Evolutionary conservation across 2,329 filamentous ascomycete genomes (phyloP).

Genomic region (Ceratocystis albifundus): DNA sequence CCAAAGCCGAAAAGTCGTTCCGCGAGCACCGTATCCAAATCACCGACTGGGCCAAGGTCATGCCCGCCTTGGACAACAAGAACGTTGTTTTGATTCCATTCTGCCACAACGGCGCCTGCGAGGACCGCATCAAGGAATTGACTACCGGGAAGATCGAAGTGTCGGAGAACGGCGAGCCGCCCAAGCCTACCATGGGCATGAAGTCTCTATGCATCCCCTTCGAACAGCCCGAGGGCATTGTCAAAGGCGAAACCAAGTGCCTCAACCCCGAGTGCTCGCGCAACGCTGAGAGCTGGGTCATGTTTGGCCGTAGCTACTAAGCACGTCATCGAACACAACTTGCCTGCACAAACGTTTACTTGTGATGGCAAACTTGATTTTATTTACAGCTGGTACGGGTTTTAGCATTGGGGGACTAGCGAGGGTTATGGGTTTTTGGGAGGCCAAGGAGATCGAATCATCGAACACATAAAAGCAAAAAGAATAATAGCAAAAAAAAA

Average conservation of each 20-base stretch:
- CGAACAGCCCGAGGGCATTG: conserved; percentile 71
- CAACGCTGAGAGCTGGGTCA: conserved; percentile 73
- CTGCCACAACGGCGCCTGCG: conserved; percentile 70
- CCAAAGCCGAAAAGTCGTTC: conserved; percentile 66
- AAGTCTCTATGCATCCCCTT: conserved; percentile 63
- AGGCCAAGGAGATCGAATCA: background rate
- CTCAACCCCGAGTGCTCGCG: conserved; percentile 74
- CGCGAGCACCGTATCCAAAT: conserved; percentile 68
- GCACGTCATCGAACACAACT: background rate
- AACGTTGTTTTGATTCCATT: conserved; percentile 87
- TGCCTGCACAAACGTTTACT: too few relatives aligned
- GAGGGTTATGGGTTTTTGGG: background rate
- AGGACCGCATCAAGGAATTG: conserved; percentile 89
- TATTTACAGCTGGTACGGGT: conserved; percentile 7
- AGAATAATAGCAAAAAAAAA: conserved; percentile 3
- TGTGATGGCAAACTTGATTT: background rate
- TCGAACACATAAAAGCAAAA: conserved; percentile 6
- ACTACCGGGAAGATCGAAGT: conserved; percentile 64
- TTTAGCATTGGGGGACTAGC: conserved; percentile 8
- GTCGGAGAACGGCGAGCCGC: conserved; percentile 41
- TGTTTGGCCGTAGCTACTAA: conserved; percentile 73
- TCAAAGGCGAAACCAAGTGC: conserved; percentile 77
- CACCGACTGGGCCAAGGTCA: conserved; percentile 81
- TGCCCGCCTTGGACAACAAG: conserved; percentile 80
- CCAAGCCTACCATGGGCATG: conserved; percentile 52